Percentiles rank a stretch among this genome's conserved stretches.
These are phyloP conservation scores for Corrigiola litoralis DNA, from an alignment of 179 eudicot genomes.

Conservation along the genomic window DNA sequence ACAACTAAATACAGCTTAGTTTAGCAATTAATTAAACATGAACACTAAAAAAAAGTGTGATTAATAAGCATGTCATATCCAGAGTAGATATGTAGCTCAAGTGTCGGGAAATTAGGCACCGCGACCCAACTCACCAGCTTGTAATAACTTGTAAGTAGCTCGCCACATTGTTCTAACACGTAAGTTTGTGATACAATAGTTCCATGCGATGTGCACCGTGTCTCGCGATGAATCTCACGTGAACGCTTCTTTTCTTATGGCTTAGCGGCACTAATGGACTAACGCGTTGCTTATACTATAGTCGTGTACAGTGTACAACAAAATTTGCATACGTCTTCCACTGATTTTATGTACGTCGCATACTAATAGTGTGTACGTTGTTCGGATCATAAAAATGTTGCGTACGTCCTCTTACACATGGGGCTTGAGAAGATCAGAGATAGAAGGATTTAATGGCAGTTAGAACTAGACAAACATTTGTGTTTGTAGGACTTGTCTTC, in stretches of 20 bases:
- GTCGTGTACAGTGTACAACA: background rate
- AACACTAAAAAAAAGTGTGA: background rate
- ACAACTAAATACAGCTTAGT: background rate
- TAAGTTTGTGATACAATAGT: background rate
- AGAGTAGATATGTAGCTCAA: conserved; percentile 5
- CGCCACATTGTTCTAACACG: conserved; percentile 4
- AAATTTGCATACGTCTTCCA: background rate
- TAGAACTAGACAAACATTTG: conserved; percentile 4
- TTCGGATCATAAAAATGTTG: background rate
- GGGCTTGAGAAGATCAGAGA: background rate
- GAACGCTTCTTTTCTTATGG: background rate
- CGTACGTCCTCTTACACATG: background rate
- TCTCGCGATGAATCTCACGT: conserved; percentile 20
- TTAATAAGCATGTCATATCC: background rate
- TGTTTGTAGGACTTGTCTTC: background rate
- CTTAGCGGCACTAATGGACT: background rate
- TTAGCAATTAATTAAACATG: background rate
- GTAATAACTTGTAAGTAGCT: conserved; percentile 3
- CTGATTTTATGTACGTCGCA: background rate
- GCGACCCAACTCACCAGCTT: background rate
- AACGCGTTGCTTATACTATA: background rate
- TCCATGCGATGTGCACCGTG: conserved; percentile 22
- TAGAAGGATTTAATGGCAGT: background rate
- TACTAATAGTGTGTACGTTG: background rate
- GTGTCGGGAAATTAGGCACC: conserved; percentile 25